Evolutionary conservation across 78 protist species (phyloP), one percentile per base, ranked within the genome.

Genomic region (Chrysochromulina parva): DNA sequence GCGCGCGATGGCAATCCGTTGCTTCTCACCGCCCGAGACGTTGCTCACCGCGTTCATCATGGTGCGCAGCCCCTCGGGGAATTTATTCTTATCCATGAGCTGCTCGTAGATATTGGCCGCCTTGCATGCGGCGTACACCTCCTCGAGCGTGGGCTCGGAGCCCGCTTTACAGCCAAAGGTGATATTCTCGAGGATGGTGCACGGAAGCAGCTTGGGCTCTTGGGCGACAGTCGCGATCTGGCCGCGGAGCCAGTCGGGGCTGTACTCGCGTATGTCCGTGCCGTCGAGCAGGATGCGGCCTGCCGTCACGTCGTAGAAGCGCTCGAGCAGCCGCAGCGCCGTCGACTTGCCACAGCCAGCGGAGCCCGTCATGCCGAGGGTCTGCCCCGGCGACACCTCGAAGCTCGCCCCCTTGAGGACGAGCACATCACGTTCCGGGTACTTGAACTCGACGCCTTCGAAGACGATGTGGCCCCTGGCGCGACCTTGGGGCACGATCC

Each of bases 1-100:
- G 11, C 99, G 92, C 2, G 99, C 99, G 38, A 97, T 94, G 55
- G 98, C 97, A 58, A 97, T 93, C 80, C 98, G 92, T 85, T 97
- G 98, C 94, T 95, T 93, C 94, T 97, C 98, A 26, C 99, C 99
- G 66, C 98, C 99, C 53, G 95, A 88, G 58, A 98, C 90, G 85
- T 78, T 80, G n/a, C 93, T 0, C 95, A 74, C 94, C 6, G 97
- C 98, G n/a, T 53, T 53, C 7, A 90, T 53, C 9, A 3, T 50
- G 22, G 52, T 90, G 24, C 78, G 50, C 22, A 66, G 96, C 47
- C 95, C 95, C 2, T 95, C 82, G 14, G 98, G 97, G 22, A 97
- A 88, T 38, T 38, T 38, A 38, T 38, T 38, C 38, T 58, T 69
- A 9, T 62, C 69, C 20, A 4, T 13, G 91, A 98, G 94, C 88